Base-by-base conservation (phyloP, 345 rosid species). In the Gossypioides kirkii region DNA sequence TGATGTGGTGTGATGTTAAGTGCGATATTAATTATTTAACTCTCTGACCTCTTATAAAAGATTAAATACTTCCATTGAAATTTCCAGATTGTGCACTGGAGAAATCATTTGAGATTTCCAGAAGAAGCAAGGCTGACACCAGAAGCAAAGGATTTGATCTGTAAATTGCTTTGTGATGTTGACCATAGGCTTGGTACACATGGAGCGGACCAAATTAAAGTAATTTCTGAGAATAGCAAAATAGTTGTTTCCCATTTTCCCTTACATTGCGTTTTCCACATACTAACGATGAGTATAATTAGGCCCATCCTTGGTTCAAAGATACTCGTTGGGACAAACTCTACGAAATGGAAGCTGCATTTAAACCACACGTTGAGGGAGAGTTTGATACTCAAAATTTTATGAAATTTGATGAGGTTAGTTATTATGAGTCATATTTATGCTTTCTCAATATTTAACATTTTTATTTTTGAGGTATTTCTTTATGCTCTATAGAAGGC, bases 231-330 rank as follows among this genome's bases (percentile, higher is more conserved):
- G 58, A 28, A 69, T 47, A 13, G 42, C 36, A 8, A 20, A 55
- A 26, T 16, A 68, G 73, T n/a, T 61, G 11, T 18, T 45, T 62
- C 50, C 42, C 69, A 76, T 73, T 58, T 72, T 50, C 61, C 73
- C 47, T 26, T 60, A 60, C 49, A 9, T 23, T 68, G 45, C 69
- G 46, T 22, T 64, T 64, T 65, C 71, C 73, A 72, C 72, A 20
- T 78, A 38, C 75, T 74, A 63, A 71, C 26, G 38, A 20, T 71
- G 43, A 69, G 60, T 56, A 55, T 62, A 41, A 47, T 68, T 79
- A 94, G 96, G 93, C 84, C 82, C 96, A 94, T 87, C 91, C 97
- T 78, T 94, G 98, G 98, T 91, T 91, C 89, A 94, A 84, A 86
- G 97, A 83, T 76, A 63, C 90, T 76, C 69, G 59, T 58, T 94